phyloP scores from a whole-genome alignment of 345 rosid genomes.

The Hirschfeldia incana region DNA sequence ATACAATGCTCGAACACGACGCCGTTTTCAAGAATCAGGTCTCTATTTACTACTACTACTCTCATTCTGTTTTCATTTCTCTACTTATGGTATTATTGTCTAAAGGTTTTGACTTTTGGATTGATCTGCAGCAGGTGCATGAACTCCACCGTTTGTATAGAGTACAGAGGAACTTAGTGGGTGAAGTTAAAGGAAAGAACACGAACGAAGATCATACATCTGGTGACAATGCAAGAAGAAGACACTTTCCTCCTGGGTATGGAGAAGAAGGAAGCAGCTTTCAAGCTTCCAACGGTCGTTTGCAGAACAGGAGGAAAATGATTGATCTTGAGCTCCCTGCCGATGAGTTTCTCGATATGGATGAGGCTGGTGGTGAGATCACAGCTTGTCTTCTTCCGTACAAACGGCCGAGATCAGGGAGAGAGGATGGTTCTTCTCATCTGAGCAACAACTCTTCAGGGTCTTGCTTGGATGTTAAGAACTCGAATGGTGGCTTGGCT shows the following conservation, averaged over 20 bases:
- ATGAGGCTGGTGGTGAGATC: not conserved
- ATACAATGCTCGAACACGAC: constrained; percentile 83
- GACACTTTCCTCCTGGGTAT: constrained; percentile 52
- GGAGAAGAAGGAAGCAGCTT: constrained; percentile 42
- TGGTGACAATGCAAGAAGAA: constrained; percentile 58
- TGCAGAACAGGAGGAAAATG: constrained; percentile 42
- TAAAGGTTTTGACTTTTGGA: not conserved
- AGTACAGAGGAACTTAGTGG: constrained; percentile 60
- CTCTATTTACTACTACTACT: not conserved
- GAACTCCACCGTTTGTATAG: constrained; percentile 77
- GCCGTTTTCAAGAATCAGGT: constrained; percentile 85
- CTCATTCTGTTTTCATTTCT: not conserved
- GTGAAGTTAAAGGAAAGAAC: constrained; percentile 47
- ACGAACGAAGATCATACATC: constrained; percentile 10
- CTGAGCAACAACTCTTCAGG: constrained; percentile 42
- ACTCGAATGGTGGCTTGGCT: constrained; percentile 35
- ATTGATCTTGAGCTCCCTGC: constrained; percentile 64
- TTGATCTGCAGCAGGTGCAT: constrained; percentile 25
- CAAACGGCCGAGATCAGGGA: constrained; percentile 36
- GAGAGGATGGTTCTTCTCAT: constrained; percentile 16
- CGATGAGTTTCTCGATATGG: constrained; percentile 37
- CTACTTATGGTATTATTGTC: not conserved
- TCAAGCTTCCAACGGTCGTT: constrained; percentile 33
- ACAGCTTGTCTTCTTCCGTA: not conserved
- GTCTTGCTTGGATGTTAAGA: constrained; percentile 36